Base-by-base conservation (phyloP, 768 basidiomycete species). In the Pleurotus cornucopiae region DNA sequence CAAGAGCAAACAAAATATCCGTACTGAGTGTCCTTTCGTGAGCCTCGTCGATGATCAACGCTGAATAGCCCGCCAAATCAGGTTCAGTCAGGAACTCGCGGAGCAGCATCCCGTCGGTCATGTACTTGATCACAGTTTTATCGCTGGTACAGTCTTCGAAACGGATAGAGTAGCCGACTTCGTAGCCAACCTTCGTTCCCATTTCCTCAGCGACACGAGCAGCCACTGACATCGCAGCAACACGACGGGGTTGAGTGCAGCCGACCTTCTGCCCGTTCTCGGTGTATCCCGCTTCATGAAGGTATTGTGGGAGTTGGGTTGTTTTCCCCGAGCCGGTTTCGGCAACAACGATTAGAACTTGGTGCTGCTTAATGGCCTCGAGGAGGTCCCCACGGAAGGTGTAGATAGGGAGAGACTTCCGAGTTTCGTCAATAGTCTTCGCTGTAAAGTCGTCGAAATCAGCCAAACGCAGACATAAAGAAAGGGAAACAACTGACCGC, bases 111-210 rank as follows among this genome's bases (percentile, higher is more conserved):
- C 97, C 97, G 66, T 99, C 97, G 44, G 97, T 99, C 97, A 99
- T 97, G 73, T 99, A 99, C 73, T 99, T 98, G 66, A 99, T 78
- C 44, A 95, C 89, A 3, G 97, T 99, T 77, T 97, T 98, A 78
- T 98, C 94, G 75, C 93, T 97, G 16, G 97, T 99, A 70, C 94
- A 97, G 71, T 99, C 97, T 72, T 99, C 97, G 73, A 99, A 99
- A 30, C 97, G 92, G 63, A 99, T 99, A 34, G 95, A 96, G 71
- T 99, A 99, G n/a, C 97, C 97, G 49, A 99, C 97, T 73, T 98
- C 96, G 63, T 95, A 91, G 7, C 97, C 97, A 40, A 99, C 87
- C 70, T 98, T 90, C 2, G 87, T 90, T 6, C 95, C 97, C 88
- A 98, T 94, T 73, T 99, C 97, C 59, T 98, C 97, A 0, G 97